A percentile compares a stretch with the other conserved stretches of the same genome.
Evolutionary conservation across 805 yeast genomes (phyloP).

Genomic region (Lipomyces lipofer): DNA sequence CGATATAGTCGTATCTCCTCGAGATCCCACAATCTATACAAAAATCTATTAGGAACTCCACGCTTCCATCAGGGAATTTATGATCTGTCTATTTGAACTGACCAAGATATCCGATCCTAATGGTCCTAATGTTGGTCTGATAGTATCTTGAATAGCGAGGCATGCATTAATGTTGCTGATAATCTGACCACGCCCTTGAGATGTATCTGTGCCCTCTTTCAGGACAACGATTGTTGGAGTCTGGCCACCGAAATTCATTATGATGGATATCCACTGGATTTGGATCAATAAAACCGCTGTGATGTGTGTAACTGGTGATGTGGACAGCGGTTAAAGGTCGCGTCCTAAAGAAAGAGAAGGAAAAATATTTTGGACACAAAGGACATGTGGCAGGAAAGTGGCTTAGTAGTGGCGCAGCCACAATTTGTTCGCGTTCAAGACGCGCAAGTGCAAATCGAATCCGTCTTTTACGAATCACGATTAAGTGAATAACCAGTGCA

Average conservation of each 20-base stretch:
- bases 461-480: too few relatives aligned
- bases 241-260: slow-evolving; percentile 86
- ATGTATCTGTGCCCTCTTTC: slow-evolving; percentile 95
- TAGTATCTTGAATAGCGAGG: slow-evolving; percentile 92
- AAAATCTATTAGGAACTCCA: neutral
- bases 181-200: slow-evolving; percentile 96
- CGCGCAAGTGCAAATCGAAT: too few relatives aligned
- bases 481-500: too few relatives aligned
- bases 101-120: slow-evolving; percentile 88
- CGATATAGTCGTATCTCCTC: slow-evolving; percentile 89
- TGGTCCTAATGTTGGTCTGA: slow-evolving; percentile 95
- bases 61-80: neutral
- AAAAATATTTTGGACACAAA: neutral
- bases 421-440: too few relatives aligned
- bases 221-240: slow-evolving; percentile 98
- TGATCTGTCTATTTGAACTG: slow-evolving; percentile 6
- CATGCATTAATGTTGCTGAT: slow-evolving; percentile 96
- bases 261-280: too few relatives aligned
- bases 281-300: neutral
- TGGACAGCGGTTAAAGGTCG: neutral
- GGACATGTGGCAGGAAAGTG: too few relatives aligned
- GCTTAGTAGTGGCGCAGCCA: too few relatives aligned
- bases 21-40: slow-evolving; percentile 63
- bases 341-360: neutral
- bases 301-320: neutral